Evolutionary conservation across 2,329 filamentous ascomycete species (phyloP).

Genomic region (Verticillium zaregamsianum): DNA sequence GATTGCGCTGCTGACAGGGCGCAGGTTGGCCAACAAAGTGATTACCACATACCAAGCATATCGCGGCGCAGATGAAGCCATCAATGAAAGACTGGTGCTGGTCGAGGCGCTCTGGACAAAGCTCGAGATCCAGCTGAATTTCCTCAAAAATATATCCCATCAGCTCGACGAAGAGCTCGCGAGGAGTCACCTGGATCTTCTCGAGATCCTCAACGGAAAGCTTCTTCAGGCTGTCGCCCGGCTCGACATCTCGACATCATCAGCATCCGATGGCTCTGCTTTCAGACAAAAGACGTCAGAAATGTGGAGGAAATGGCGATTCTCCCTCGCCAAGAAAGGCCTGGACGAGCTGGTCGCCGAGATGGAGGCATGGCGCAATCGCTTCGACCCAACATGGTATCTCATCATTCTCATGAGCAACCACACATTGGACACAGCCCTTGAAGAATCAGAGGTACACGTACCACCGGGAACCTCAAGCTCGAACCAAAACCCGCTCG

Average conservation of each 20-base stretch:
- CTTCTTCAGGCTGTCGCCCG: not conserved
- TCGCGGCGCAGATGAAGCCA: not conserved
- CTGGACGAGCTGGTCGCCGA: conserved; percentile 7
- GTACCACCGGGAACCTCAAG: not conserved
- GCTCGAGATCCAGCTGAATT: not conserved
- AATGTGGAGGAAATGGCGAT: conserved; percentile 3
- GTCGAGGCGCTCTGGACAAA: not conserved
- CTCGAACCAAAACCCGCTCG: not conserved
- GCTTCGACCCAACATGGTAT: conserved; percentile 12
- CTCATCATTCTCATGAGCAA: conserved; percentile 9
- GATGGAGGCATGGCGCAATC: conserved; percentile 10
- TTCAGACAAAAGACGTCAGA: conserved; percentile 3
- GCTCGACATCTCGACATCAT: conserved; percentile 2
- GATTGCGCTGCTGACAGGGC: not conserved
- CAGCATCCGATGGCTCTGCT: not conserved
- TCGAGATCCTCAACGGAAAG: conserved; percentile 13
- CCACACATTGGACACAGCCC: conserved; percentile 5
- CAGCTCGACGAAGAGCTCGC: conserved; percentile 11
- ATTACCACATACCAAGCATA: not conserved
- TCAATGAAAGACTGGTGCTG: not conserved
- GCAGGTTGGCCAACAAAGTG: not conserved
- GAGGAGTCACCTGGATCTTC: conserved; percentile 12
- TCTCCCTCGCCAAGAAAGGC: conserved; percentile 3
- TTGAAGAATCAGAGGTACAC: not conserved
- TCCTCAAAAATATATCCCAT: not conserved